A percentile compares a stretch with the other conserved stretches of the same genome.
phyloP scores from a whole-genome alignment of 1,284 basidiomycete genomes.

The Rhizoctonia solani region DNA sequence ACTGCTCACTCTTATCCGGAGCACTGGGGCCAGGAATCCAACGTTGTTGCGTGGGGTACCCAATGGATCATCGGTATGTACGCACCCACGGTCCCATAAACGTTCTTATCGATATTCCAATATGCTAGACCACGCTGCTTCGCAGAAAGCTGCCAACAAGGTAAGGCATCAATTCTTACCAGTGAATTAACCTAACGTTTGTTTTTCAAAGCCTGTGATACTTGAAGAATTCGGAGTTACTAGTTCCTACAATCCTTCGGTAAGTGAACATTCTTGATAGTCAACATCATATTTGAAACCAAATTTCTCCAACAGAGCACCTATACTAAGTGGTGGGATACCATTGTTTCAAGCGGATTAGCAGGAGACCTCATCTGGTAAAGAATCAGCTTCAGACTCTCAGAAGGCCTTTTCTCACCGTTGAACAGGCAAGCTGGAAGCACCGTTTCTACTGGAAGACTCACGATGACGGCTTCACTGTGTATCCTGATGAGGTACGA shows the following conservation, averaged over 20 bases:
- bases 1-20: constrained; percentile 55
- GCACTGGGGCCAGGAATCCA: constrained; percentile 39
- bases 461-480: constrained; percentile 54
- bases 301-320: constrained; percentile 39
- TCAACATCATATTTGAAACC: background rate
- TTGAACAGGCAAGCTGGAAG: constrained; percentile 56
- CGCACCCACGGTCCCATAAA: background rate
- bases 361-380: constrained; percentile 45
- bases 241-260: constrained; percentile 45
- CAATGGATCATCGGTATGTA: constrained; percentile 48
- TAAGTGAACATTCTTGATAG: constrained; percentile 19
- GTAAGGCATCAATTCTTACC: background rate
- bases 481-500: constrained; percentile 46
- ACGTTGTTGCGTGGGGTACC: constrained; percentile 48
- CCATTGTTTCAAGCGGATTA: constrained; percentile 56
- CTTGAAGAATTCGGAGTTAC: constrained; percentile 59
- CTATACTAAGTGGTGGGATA: constrained; percentile 58
- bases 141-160: constrained; percentile 3
- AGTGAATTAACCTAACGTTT: background rate
- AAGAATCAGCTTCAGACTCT: too few relatives aligned
- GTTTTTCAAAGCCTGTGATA: background rate
- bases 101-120: background rate
- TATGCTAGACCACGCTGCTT: constrained; percentile 4
- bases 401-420: background rate
- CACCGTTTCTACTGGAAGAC: constrained; percentile 47